These are phyloP conservation scores for Raddia distichophylla DNA, from an alignment of 176 grass and related monocot genomes.

Conservation along the genomic window DNA sequence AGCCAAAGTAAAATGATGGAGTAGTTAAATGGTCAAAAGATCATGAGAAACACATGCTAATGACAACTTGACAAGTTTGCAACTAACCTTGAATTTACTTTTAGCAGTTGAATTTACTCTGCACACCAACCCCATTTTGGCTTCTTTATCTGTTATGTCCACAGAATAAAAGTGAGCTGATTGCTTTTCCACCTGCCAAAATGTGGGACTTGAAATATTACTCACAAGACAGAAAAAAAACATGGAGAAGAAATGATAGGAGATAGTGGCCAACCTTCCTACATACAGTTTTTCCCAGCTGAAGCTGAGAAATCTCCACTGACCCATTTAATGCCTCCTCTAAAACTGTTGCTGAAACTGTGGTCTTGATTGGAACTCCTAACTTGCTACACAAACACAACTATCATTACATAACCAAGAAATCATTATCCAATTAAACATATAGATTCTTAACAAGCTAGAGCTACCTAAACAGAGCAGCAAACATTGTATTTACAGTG, in stretches of 20 bases:
- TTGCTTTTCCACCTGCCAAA: slow-evolving; percentile 93
- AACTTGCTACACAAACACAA: slow-evolving; percentile 73
- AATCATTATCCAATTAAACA: slow-evolving; percentile 34
- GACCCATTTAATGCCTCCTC: slow-evolving; percentile 85
- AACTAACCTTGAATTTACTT: slow-evolving; percentile 98
- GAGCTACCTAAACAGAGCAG: slow-evolving; percentile 93
- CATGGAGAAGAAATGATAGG: slow-evolving; percentile 29
- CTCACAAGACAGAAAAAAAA: not conserved
- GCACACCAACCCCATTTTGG: slow-evolving; percentile 81
- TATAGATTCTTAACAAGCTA: slow-evolving; percentile 36
- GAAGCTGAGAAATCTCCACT: slow-evolving; percentile 69
- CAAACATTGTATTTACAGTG: slow-evolving; percentile 99
- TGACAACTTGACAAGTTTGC: slow-evolving; percentile 33
- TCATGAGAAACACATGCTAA: slow-evolving; percentile 18
- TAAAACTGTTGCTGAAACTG: slow-evolving; percentile 93
- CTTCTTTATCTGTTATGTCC: slow-evolving; percentile 85
- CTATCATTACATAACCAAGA: slow-evolving; percentile 14
- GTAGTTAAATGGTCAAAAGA: slow-evolving; percentile 30
- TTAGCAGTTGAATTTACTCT: slow-evolving; percentile 83
- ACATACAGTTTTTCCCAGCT: slow-evolving; percentile 62
- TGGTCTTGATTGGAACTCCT: slow-evolving; percentile 97
- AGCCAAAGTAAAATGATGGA: slow-evolving; percentile 23
- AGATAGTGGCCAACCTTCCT: slow-evolving; percentile 63
- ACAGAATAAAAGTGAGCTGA: slow-evolving; percentile 97
- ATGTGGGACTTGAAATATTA: slow-evolving; percentile 37